Conservation (phyloP, 768 basidiomycete genomes). For the Favolaschia claudopus region DNA sequence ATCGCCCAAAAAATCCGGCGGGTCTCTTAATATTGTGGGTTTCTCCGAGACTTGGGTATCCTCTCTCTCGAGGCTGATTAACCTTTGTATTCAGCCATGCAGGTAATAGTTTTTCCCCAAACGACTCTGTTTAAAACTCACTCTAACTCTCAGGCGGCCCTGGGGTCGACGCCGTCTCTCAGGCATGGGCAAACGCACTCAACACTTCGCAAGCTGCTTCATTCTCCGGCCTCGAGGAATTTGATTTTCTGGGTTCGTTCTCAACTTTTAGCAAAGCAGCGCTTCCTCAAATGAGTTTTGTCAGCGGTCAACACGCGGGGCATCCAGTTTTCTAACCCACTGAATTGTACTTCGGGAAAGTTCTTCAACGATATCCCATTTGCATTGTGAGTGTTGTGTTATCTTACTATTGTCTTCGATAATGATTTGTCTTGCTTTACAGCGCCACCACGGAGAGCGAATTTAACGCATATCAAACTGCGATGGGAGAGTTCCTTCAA, state of each 20-base stretch:
- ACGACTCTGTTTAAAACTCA: neutral
- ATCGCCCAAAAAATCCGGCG: conserved; percentile 19
- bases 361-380: conserved; percentile 20
- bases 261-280: neutral
- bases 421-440: neutral
- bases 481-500: conserved; percentile 10
- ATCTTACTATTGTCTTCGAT: neutral
- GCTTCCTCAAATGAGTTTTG: neutral
- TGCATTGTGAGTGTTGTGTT: conserved; percentile 10
- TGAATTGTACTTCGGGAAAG: conserved; percentile 21
- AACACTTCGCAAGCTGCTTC: conserved; percentile 8
- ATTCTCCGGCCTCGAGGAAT: conserved; percentile 20
- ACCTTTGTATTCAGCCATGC: conserved; percentile 16
- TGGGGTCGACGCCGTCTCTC: conserved; percentile 16
- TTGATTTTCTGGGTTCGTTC: conserved; percentile 23
- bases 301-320: conserved; percentile 28
- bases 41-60: neutral
- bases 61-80: neutral
- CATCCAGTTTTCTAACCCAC: conserved; percentile 22
- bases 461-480: conserved; percentile 19
- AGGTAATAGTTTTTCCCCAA: neutral
- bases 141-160: conserved; percentile 15
- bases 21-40: conserved; percentile 23
- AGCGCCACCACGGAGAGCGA: conserved; percentile 22
- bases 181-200: conserved; percentile 24